Base-by-base conservation (phyloP, 306 rosid genomes). In the Luffa aegyptiaca region DNA sequence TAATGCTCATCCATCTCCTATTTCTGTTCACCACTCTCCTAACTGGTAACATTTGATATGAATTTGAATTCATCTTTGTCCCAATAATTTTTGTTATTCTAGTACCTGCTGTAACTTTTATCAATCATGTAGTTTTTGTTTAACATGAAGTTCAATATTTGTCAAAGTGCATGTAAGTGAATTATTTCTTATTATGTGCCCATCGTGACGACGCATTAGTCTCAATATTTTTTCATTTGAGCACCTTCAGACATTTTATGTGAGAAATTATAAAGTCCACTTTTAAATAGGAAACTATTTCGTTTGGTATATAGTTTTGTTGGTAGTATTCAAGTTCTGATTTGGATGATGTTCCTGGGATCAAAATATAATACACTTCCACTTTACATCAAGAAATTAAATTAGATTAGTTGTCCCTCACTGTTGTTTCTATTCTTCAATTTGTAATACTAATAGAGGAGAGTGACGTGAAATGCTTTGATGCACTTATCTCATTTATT, bases 1-100 rank as follows among this genome's bases (percentile, higher is more conserved):
- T 79, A 86, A 85, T 76, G 82, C 80, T 85, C 90, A 76, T 63
- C 89, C 90, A 41, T 88, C 92, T 81, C 88, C 87, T 6, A 75
- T 86, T 37, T 82, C 88, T n/a, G 83, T 84, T 81, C 89, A 80
- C 77, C 87, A 59, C 79, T 90, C 89, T 71, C 72, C 84, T 63
- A 48, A 84, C 80, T 93, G 99, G 99, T 95, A 86, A 84, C 42
- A 36, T 79, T 77, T 77, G 3, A 2, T 63, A 64, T 56, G 65
- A 58, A 75, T 51, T 62, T 57, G 21, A 53, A n/a, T 58, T 6
- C 65, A 10, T 46, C 36, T 77, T n/a, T 37, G 10, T 75, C 64
- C 33, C 18, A 52, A 8, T 35, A 53, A 9, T 9, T 75, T 75
- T 52, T 75, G 48, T 18, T 35, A 36, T 75, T 52, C 64, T 75